Evolutionary conservation across 2,329 filamentous ascomycete species (phyloP), one percentile per base, ranked within the genome.

Genomic region (Harringtonia lauricola): DNA sequence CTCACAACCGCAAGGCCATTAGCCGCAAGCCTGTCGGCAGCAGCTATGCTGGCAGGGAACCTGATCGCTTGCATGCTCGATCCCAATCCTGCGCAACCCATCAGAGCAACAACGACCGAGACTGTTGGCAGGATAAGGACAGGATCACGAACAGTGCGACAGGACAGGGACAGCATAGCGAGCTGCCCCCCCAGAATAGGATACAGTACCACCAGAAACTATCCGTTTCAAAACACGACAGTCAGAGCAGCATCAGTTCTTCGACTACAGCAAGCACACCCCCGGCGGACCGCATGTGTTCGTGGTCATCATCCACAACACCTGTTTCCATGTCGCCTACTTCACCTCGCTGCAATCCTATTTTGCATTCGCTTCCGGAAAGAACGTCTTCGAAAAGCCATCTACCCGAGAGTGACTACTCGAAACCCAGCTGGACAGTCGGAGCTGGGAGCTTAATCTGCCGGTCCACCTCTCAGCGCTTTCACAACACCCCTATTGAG

Each of bases 281-380:
- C 7, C 33, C 43, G 1, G 34, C 42, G 10, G 48, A 46, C 10
- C 19, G 42, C 7, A 17, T 15, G 7, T 47, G 39, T 2, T 26
- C 41, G 5, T 52, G 46, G 46, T 52, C 50, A 3, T 33, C 41
- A 3, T 22, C 48, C 8, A 40, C 46, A 2, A 52, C 50, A 13
- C 46, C 48, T 44, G 41, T 52, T 19, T 37, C 45, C 19, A 37
- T 44, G 41, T 52, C 50, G 3, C 50, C 50, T 3, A 40, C 41
- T 0, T 48, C 46, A 4, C 42, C 46, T 19, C 24, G 12, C 5
- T 29, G 30, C 29, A 38, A 21, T 26, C 34, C 29, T 15, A 24
- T 36, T 8, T 22, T 49, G 26, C 39, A 38, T 2, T 44, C 42
- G 3, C 48, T 26, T 2, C 36, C 41, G 1, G 38, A 46, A 18